Conservation (phyloP, 352 stramenopile species). For the Phytophthora podocarpi region DNA sequence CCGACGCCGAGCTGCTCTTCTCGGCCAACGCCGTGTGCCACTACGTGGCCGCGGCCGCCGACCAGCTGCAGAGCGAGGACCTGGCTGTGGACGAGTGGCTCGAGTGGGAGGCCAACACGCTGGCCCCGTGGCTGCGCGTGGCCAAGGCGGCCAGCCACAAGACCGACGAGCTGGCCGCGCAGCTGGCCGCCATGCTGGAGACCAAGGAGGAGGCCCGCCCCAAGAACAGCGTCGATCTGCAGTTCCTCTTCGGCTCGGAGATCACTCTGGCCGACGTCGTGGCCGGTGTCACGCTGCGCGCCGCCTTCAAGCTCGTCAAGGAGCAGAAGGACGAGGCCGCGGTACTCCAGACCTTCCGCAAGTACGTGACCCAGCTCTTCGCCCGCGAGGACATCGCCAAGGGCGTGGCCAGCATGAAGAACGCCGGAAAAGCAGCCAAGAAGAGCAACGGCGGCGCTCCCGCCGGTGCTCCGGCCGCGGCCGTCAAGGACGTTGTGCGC, state of each 20-base stretch:
- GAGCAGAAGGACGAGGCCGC: constrained; percentile 48
- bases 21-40: constrained; percentile 82
- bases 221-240: constrained; percentile 43
- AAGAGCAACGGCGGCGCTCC: constrained; percentile 21
- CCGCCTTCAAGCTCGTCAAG: constrained; percentile 60
- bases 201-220: constrained; percentile 66
- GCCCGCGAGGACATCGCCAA: constrained; percentile 48
- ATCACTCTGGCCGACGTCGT: constrained; percentile 80
- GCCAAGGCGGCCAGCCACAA: constrained; percentile 50
- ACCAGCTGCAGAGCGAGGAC: constrained; percentile 68
- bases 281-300: constrained; percentile 67
- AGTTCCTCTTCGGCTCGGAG: constrained; percentile 70
- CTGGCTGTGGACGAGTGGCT: constrained; percentile 84
- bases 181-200: constrained; percentile 59
- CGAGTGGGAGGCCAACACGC: constrained; percentile 78
- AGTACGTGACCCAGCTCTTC: constrained; percentile 77
- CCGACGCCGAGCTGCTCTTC: constrained; percentile 54
- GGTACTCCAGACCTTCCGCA: constrained; percentile 61
- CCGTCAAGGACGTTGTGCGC: constrained; percentile 23
- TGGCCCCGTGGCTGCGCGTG: constrained; percentile 62
- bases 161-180: constrained; percentile 21
- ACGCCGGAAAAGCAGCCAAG: constrained; percentile 42
- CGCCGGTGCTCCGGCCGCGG: constrained; percentile 10
- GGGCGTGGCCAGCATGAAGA: constrained; percentile 49
- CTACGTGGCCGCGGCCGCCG: constrained; percentile 63